These are phyloP conservation scores for Penicillium coffeae DNA, from an alignment of 495 filamentous ascomycete genomes.

Conservation along the genomic window DNA sequence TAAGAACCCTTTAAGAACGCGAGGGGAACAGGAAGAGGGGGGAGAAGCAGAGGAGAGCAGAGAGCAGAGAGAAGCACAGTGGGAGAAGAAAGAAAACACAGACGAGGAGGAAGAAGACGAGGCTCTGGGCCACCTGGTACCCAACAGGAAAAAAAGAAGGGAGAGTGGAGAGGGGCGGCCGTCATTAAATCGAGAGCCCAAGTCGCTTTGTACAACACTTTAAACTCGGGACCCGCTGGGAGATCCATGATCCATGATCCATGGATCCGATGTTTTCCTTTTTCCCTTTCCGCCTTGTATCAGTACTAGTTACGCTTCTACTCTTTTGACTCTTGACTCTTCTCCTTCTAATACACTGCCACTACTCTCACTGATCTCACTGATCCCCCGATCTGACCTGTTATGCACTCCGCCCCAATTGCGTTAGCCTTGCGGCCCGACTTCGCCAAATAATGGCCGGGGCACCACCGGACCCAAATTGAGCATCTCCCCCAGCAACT, in stretches of 20 bases:
- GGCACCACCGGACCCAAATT: too few species aligned
- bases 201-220: neutral
- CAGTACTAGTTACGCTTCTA: neutral
- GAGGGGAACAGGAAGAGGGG: constrained; percentile 2
- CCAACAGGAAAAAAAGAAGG: constrained; percentile 17
- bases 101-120: constrained; percentile 8
- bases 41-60: constrained; percentile 8
- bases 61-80: constrained; percentile 9
- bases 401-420: constrained; percentile 12
- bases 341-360: neutral
- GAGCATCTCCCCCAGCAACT: too few species aligned
- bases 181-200: constrained; percentile 9
- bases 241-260: too few species aligned
- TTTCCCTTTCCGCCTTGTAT: neutral
- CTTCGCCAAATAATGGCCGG: constrained; percentile 10
- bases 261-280: neutral
- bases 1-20: constrained; percentile 2
- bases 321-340: neutral
- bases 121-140: constrained; percentile 20
- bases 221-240: neutral
- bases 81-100: neutral
- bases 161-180: constrained; percentile 1
- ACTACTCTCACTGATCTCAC: constrained; percentile 4
- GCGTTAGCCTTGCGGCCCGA: constrained; percentile 24
- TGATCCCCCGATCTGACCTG: too few species aligned